Base-by-base conservation (phyloP, 2,329 filamentous ascomycete species). In the Aspergillus niger region DNA sequence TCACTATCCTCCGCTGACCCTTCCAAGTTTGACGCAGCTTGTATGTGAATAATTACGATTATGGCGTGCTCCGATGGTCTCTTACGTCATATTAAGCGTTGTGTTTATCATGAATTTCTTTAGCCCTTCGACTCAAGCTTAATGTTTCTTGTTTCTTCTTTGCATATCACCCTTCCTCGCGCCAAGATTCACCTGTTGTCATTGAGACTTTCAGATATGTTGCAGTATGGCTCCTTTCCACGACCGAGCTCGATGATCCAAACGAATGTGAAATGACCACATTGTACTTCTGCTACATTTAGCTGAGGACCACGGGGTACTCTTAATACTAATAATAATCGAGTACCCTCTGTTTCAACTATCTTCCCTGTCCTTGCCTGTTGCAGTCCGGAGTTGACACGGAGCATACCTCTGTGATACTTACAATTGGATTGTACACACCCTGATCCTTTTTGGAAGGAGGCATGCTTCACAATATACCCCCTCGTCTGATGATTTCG, bases 251-350 rank as follows among this genome's bases (percentile, higher is more conserved):
- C 61, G 58, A 65, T 61, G 72, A 74, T 60, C 69, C 69, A 61
- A 69, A 69, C 55, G 67, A 65, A 73, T 62, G 63, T 67, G 60
- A 67, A 68, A 72, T 68, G 67, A 73, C 63, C 60, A 69, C 62
- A 63, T 68, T 66, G 69, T 61, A 66, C 63, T 62, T 66, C 67
- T 64, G 60, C 57, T 66, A 59, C 59, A 63, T 50, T 59, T 54
- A 59, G 61, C 38, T 61, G 59, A 54, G 55, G 61, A 58, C 62
- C 58, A 57, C 58, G 61, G 65, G 66, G 62, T 15, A n/a, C n/a
- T 32, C n/a, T 48, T 36, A 48, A 38, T 48, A 26, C 36, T 36
- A 65, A 69, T 38, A 26, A 26, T 49, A 36, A 41, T 49, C 30
- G 43, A 26, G 15, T 28, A 17, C 28, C 24, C n/a, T 32, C 26